phyloP scores from a whole-genome alignment of 495 filamentous ascomycete genomes.

The Bacidia rubella region DNA sequence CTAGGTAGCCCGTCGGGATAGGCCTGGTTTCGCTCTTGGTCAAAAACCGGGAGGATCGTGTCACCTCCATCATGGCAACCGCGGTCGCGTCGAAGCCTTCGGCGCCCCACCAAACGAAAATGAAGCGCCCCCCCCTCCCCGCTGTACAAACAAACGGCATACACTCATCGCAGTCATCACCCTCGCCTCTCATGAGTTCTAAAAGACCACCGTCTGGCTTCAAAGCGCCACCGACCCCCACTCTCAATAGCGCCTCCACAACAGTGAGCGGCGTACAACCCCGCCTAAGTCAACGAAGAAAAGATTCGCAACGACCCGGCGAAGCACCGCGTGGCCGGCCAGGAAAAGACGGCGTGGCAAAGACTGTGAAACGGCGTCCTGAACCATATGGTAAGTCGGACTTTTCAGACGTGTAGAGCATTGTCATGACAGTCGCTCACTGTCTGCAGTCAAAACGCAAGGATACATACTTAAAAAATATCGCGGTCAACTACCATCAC shows the following conservation, averaged over 20 bases:
- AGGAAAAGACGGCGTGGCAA: constrained; percentile 30
- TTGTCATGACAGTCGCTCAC: not conserved
- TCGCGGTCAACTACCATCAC: constrained; percentile 57
- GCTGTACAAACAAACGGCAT: constrained; percentile 56
- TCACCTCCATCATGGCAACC: constrained; percentile 31
- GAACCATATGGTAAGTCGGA: constrained; percentile 36
- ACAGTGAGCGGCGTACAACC: constrained; percentile 25
- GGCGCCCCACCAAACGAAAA: constrained; percentile 40
- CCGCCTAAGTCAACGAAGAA: constrained; percentile 40
- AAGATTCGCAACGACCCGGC: constrained; percentile 34
- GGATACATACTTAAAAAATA: constrained; percentile 75
- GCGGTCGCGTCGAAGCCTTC: constrained; percentile 40
- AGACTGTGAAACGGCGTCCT: constrained; percentile 27
- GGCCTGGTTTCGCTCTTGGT: not conserved
- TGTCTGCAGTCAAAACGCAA: constrained; percentile 45
- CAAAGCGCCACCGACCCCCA: constrained; percentile 27
- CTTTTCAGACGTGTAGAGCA: not conserved
- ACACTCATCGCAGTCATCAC: constrained; percentile 46
- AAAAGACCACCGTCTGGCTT: constrained; percentile 43
- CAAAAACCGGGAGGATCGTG: not conserved
- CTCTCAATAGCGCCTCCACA: constrained; percentile 15
- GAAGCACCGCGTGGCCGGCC: constrained; percentile 27
- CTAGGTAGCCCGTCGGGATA: not conserved
- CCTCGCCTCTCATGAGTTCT: constrained; percentile 51
- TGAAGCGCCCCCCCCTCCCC: constrained; percentile 60